Evolutionary conservation across 2,329 filamentous ascomycete species (phyloP), one percentile per base, ranked within the genome.

Genomic region (Colletotrichum camelliae): DNA sequence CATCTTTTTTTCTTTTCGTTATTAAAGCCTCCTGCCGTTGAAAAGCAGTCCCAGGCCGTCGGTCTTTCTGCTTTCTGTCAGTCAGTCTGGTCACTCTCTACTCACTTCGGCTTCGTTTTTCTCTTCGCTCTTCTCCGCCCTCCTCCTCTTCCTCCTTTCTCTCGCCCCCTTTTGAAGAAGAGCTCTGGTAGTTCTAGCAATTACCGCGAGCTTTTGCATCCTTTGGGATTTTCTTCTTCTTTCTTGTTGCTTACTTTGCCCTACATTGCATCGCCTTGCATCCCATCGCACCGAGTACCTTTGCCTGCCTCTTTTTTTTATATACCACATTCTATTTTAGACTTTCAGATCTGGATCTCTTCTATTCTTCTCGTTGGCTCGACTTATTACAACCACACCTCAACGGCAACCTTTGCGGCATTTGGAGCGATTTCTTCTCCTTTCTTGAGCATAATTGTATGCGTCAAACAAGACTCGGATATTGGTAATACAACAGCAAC

Each of bases 131-230:
- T 18, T 35, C 55, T 57, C n/a, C 37, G 15, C 33, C 15, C 18
- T 24, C 52, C 77, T 37, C 33, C 37, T 27, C 58, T 70, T 37
- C 35, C 39, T n/a, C 39, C 18, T n/a, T 43, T 48, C 39, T 48
- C 39, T 48, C 39, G 71, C 72, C 62, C 64, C 79, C 79, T 73
- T 80, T 80, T 24, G 80, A 83, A 83, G 82, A 85, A 86, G 84
- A 87, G 86, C 88, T 89, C 88, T 84, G 87, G 87, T 83, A 89
- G 87, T 86, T 87, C 71, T 76, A 61, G 74, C 74, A 76, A 76
- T 76, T 76, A 76, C 74, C 74, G 84, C 82, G 78, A 43, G 80
- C 79, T 81, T 81, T 81, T 81, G 78, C 78, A 77, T 78, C 62
- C 81, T 77, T 82, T 27, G 24, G 78, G 80, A 78, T 77, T 76